Conservation (phyloP, 179 eudicot genomes). For the Monotropa hypopitys region DNA sequence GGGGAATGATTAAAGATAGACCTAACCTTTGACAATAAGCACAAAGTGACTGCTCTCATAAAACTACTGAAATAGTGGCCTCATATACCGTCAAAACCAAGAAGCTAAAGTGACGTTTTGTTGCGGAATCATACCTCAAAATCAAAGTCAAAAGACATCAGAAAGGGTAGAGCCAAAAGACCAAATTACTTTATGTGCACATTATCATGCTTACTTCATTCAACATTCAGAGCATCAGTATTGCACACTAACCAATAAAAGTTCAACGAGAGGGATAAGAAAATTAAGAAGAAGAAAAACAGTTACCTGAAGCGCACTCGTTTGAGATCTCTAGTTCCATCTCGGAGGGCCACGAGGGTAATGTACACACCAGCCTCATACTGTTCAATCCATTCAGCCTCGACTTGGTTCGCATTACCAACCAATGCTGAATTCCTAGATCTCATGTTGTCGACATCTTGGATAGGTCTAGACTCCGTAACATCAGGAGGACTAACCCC, state of each 20-base stretch:
- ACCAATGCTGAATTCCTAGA: slow-evolving; percentile 27
- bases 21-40: no score
- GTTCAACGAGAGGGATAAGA: neutral
- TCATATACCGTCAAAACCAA: no score
- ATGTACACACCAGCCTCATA: slow-evolving; percentile 97
- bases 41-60: no score
- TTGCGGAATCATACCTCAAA: no score
- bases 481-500: slow-evolving; percentile 18
- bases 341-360: slow-evolving; percentile 78
- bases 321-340: slow-evolving; percentile 93
- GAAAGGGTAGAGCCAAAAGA: no score
- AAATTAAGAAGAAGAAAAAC: neutral
- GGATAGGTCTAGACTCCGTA: slow-evolving; percentile 27
- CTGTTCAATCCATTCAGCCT: slow-evolving; percentile 98
- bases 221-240: no score
- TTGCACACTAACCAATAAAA: neutral
- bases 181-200: no score
- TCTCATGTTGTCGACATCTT: slow-evolving; percentile 42
- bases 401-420: slow-evolving; percentile 47
- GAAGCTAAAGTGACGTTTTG: no score
- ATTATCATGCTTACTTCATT: no score
- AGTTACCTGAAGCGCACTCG: slow-evolving; percentile 95
- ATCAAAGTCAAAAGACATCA: no score
- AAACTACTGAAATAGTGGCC: no score
- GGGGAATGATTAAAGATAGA: no score